Evolutionary conservation across 1,284 basidiomycete species (phyloP).

Genomic region (Ustilago loliicola): DNA sequence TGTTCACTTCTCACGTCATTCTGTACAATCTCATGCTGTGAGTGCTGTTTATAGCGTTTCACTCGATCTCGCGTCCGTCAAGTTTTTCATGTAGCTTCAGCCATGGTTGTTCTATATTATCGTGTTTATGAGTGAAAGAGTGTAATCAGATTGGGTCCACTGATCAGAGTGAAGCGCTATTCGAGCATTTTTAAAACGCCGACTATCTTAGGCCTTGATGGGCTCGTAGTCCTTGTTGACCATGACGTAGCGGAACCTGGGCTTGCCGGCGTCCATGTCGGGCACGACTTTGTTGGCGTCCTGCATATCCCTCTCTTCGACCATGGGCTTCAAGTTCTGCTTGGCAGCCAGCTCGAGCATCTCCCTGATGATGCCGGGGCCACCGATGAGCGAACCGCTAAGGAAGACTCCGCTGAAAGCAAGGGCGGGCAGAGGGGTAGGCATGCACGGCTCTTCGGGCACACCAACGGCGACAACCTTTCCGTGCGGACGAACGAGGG

Average conservation of each 20-base stretch:
- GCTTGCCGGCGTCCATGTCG: conserved; percentile 61
- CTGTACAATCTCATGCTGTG: neutral
- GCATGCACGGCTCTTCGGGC: conserved; percentile 65
- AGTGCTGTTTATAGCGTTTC: too few relatives aligned
- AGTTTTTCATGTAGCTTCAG: neutral
- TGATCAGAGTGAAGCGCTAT: too few relatives aligned
- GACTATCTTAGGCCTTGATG: conserved; percentile 26
- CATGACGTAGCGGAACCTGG: conserved; percentile 72
- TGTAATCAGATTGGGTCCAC: too few relatives aligned
- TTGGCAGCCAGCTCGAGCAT: conserved; percentile 60
- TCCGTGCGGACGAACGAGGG: conserved; percentile 71
- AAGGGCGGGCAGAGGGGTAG: conserved; percentile 57
- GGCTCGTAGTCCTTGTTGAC: conserved; percentile 70
- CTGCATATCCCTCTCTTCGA: conserved; percentile 58
- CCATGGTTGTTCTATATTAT: too few relatives aligned
- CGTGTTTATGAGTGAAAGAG: too few relatives aligned
- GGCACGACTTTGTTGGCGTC: conserved; percentile 58
- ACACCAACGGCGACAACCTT: conserved; percentile 71
- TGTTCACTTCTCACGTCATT: neutral
- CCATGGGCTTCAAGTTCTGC: conserved; percentile 58
- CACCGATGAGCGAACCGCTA: conserved; percentile 64
- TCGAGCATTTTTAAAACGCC: too few relatives aligned
- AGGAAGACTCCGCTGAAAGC: conserved; percentile 55
- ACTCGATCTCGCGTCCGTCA: neutral
- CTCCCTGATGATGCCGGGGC: conserved; percentile 68